Evolutionary conservation across 2,329 filamentous ascomycete species (phyloP).

Genomic region (Microsporum ferrugineum): DNA sequence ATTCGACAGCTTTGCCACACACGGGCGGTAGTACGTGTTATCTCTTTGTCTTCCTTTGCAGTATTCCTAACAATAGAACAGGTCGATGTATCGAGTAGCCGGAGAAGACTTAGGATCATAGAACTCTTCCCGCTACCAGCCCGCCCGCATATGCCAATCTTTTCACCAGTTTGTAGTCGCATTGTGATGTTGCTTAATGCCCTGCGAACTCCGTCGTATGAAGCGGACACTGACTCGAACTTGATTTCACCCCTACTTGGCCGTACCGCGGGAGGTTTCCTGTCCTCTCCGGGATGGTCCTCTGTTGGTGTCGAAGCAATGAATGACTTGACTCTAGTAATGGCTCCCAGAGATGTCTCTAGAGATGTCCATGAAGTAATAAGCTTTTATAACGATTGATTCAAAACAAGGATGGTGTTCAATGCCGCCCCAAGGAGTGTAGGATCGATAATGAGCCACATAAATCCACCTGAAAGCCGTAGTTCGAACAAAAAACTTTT

Average conservation of each 20-base stretch:
- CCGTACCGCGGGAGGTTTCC: constrained; percentile 15
- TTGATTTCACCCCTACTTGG: constrained; percentile 9
- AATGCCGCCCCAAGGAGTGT: neutral
- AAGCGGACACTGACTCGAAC: constrained; percentile 7
- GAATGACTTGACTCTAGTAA: constrained; percentile 15
- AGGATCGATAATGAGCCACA: neutral
- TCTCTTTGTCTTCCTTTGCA: too few species aligned
- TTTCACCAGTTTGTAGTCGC: constrained; percentile 8
- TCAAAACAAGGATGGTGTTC: neutral
- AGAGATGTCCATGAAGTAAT: neutral
- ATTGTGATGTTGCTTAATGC: constrained; percentile 7
- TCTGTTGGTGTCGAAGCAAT: constrained; percentile 13
- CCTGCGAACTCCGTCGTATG: neutral
- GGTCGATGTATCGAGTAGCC: constrained; percentile 3
- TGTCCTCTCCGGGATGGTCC: constrained; percentile 13
- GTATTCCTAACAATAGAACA: neutral
- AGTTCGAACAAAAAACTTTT: neutral
- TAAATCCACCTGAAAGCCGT: neutral
- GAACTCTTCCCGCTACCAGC: constrained; percentile 12
- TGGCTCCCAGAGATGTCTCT: constrained; percentile 15
- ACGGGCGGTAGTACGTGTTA: too few species aligned
- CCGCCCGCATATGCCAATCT: constrained; percentile 14
- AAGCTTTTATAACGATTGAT: neutral
- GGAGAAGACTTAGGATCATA: constrained; percentile 4
- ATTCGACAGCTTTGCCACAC: too few species aligned